Evolutionary conservation across 768 basidiomycete genomes (phyloP).

Genomic region (Mycena epipterygia): DNA sequence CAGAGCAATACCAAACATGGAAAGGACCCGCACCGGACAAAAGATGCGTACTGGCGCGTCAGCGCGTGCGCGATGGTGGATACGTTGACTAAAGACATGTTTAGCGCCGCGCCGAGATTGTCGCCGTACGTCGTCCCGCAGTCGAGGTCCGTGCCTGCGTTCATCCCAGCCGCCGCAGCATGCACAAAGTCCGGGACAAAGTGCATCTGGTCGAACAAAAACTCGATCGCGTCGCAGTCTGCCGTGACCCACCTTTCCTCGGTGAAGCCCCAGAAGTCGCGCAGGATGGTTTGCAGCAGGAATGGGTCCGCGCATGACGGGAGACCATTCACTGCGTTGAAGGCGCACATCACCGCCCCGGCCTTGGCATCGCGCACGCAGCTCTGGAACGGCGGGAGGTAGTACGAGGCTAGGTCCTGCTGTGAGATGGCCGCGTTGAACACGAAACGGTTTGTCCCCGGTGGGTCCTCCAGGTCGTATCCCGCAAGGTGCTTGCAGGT

Average conservation of each 20-base stretch:
- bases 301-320: slow-evolving; percentile 68
- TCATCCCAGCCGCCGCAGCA: slow-evolving; percentile 64
- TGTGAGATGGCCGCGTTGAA: slow-evolving; percentile 68
- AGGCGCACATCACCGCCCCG: slow-evolving; percentile 72
- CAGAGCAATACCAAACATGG: slow-evolving; percentile 21
- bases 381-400: slow-evolving; percentile 67
- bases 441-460: slow-evolving; percentile 60
- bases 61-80: slow-evolving; percentile 59
- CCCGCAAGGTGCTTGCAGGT: slow-evolving; percentile 75
- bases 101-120: slow-evolving; percentile 62
- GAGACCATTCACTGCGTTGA: slow-evolving; percentile 72
- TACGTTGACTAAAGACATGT: slow-evolving; percentile 61
- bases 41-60: slow-evolving; percentile 64
- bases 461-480: slow-evolving; percentile 73
- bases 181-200: slow-evolving; percentile 59
- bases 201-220: slow-evolving; percentile 64
- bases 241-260: slow-evolving; percentile 68
- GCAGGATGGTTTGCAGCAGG: slow-evolving; percentile 64
- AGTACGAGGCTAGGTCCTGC: slow-evolving; percentile 70
- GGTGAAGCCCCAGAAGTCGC: slow-evolving; percentile 67
- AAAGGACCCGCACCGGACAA: slow-evolving; percentile 56
- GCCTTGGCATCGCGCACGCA: slow-evolving; percentile 75
- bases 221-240: slow-evolving; percentile 69
- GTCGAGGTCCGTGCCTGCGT: slow-evolving; percentile 68
- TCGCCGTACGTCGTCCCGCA: slow-evolving; percentile 63